A percentile compares a stretch with the other conserved stretches of the same genome.
phyloP scores from a whole-genome alignment of 139 green algal species.

The Chlorella sp. region DNA sequence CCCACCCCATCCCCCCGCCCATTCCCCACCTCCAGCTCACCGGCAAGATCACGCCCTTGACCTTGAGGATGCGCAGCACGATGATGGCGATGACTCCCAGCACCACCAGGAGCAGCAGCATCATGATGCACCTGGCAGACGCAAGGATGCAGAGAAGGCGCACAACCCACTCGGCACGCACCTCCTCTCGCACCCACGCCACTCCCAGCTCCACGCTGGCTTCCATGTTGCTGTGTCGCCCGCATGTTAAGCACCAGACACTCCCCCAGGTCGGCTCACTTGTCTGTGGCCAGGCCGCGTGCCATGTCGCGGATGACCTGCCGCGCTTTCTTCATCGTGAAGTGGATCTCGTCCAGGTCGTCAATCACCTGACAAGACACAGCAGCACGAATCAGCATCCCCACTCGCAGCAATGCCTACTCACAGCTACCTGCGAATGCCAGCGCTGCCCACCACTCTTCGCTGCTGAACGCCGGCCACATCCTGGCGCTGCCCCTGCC shows the following conservation, averaged over 20 bases:
- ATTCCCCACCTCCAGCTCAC: too few species aligned
- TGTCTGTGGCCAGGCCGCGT: constrained; percentile 85
- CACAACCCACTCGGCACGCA: background rate
- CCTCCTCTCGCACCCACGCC: background rate
- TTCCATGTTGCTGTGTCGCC: background rate
- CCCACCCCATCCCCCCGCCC: too few species aligned
- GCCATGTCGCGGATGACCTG: constrained; percentile 86
- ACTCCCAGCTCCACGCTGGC: background rate
- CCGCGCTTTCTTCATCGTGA: constrained; percentile 85
- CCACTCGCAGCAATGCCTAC: too few species aligned
- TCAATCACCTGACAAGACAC: constrained; percentile 62
- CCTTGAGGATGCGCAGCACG: constrained; percentile 59
- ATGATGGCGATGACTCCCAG: constrained; percentile 73
- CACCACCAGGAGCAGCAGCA: constrained; percentile 72
- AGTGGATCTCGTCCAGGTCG: constrained; percentile 90
- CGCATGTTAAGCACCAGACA: background rate
- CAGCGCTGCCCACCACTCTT: too few species aligned
- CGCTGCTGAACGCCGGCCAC: too few species aligned
- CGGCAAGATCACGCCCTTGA: too few species aligned
- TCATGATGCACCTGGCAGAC: constrained; percentile 74
- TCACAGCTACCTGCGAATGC: too few species aligned
- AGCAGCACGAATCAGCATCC: too few species aligned
- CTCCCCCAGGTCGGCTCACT: constrained; percentile 39
- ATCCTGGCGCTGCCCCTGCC: too few species aligned
- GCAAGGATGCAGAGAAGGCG: background rate